A percentile compares a stretch with the other conserved stretches of the same genome.
phyloP scores from a whole-genome alignment of 768 basidiomycete species.

The Lactifluus echinatus region DNA sequence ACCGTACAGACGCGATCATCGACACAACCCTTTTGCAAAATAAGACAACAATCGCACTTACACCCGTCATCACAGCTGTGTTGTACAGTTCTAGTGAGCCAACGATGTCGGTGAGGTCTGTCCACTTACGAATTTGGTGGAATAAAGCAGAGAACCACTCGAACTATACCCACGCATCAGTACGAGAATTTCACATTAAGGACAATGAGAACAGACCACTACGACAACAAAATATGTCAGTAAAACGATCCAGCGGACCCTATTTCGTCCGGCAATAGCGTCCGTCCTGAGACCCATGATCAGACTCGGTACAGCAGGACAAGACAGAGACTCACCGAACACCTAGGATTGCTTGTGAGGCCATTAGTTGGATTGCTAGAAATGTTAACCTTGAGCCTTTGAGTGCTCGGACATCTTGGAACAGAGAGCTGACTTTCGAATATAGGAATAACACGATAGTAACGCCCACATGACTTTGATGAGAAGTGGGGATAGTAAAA shows the following conservation, averaged over 20 bases:
- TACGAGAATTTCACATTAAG: slow-evolving; percentile 18
- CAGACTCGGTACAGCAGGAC: not conserved
- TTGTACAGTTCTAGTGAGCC: slow-evolving; percentile 10
- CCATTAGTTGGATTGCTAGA: slow-evolving; percentile 53
- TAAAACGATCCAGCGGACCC: slow-evolving; percentile 33
- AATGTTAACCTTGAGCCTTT: not conserved
- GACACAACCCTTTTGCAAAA: not conserved
- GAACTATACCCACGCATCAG: slow-evolving; percentile 26
- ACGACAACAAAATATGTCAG: slow-evolving; percentile 34
- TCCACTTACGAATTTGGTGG: slow-evolving; percentile 39
- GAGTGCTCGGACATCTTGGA: not conserved
- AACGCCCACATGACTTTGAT: slow-evolving; percentile 36
- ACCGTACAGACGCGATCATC: not conserved
- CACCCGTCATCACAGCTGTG: not conserved
- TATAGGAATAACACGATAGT: slow-evolving; percentile 43
- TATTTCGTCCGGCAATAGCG: slow-evolving; percentile 45
- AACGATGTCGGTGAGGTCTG: not conserved
- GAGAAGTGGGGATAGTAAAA: slow-evolving; percentile 49
- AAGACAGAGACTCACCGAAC: slow-evolving; percentile 35
- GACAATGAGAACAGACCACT: slow-evolving; percentile 31
- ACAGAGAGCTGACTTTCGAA: slow-evolving; percentile 45
- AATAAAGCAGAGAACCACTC: slow-evolving; percentile 52
- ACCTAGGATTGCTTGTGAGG: slow-evolving; percentile 58
- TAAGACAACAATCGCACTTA: not conserved
- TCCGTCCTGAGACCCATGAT: slow-evolving; percentile 35